Evolutionary conservation across 2,329 filamentous ascomycete genomes (phyloP), one percentile per base, ranked within the genome.

Genomic region (Kalaharituber pfeilii): DNA sequence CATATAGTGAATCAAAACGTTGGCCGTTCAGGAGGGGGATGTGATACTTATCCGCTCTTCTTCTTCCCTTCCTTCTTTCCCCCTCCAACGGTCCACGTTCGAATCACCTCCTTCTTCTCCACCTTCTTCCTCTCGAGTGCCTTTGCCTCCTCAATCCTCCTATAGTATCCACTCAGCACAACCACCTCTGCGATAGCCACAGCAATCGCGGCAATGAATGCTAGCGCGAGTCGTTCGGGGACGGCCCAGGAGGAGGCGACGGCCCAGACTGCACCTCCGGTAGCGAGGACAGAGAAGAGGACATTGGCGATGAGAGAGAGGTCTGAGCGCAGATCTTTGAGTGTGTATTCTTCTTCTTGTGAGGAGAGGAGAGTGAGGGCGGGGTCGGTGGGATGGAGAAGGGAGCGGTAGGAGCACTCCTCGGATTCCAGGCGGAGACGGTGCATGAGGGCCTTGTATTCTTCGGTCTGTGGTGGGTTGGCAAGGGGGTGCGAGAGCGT

Each of bases 361-460:
- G 15, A 11, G 15, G 15, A 13, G 1, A 47, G 6, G 3, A 22
- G 25, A 5, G 42, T 6, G 15, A 39, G 20, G 13, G 8, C 20
- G 42, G 5, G 42, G 42, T 47, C 42, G 3, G 5, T 22, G 11
- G 5, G 42, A 22, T 47, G 18, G n/a, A 47, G 42, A 13, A 39
- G 15, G 5, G 33, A 15, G 33, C 33, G 33, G 5, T 47, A 47
- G 15, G 42, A 47, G 2, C 25, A 11, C 11, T 15, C n/a, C 25
- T 47, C 42, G 22, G 42, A 15, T 22, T 47, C n/a, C 13, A 2
- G n/a, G 15, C 42, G 42, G 42, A 47, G 42, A 13, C 25, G n/a
- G n/a, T 15, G 11, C 42, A 47, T 47, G 42, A 47, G 42, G 42
- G 42, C 42, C 25, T 47, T 47, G 42, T 47, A 47, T 47, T 47